phyloP scores from a whole-genome alignment of 2,329 filamentous ascomycete species.

The Aspergillus tanneri region DNA sequence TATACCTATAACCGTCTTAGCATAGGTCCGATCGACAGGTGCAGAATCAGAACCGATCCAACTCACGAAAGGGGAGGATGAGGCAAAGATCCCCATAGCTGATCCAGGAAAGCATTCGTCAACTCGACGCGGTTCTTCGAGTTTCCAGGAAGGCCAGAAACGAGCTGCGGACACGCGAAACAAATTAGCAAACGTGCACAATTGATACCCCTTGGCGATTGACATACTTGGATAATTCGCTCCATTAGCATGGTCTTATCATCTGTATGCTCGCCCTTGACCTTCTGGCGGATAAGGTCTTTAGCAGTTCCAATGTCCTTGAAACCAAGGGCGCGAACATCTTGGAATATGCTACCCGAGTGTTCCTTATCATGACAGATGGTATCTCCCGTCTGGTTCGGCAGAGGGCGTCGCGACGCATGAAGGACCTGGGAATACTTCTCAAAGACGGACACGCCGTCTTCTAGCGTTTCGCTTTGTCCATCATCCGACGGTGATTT shows the following conservation, averaged over 20 bases:
- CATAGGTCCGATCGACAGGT: neutral
- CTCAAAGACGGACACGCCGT: slow-evolving; percentile 44
- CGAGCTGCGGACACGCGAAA: slow-evolving; percentile 48
- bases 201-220: neutral
- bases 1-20: slow-evolving; percentile 34
- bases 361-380: slow-evolving; percentile 55
- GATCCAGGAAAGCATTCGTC: slow-evolving; percentile 66
- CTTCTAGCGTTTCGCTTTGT: slow-evolving; percentile 38
- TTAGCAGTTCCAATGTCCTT: slow-evolving; percentile 63
- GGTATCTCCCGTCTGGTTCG: slow-evolving; percentile 63
- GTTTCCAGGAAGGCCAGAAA: slow-evolving; percentile 61
- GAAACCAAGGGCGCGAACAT: slow-evolving; percentile 57
- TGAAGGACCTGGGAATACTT: slow-evolving; percentile 50
- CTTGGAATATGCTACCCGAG: slow-evolving; percentile 54
- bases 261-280: slow-evolving; percentile 64
- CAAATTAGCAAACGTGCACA: neutral
- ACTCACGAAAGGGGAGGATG: slow-evolving; percentile 68
- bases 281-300: slow-evolving; percentile 60
- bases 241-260: slow-evolving; percentile 80
- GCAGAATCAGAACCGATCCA: neutral
- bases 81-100: slow-evolving; percentile 69
- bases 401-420: slow-evolving; percentile 61
- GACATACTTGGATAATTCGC: slow-evolving; percentile 58
- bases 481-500: slow-evolving; percentile 29
- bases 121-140: slow-evolving; percentile 63